Evolutionary conservation across 2,329 filamentous ascomycete genomes (phyloP).

Genomic region (Calonectria multiphialidica): DNA sequence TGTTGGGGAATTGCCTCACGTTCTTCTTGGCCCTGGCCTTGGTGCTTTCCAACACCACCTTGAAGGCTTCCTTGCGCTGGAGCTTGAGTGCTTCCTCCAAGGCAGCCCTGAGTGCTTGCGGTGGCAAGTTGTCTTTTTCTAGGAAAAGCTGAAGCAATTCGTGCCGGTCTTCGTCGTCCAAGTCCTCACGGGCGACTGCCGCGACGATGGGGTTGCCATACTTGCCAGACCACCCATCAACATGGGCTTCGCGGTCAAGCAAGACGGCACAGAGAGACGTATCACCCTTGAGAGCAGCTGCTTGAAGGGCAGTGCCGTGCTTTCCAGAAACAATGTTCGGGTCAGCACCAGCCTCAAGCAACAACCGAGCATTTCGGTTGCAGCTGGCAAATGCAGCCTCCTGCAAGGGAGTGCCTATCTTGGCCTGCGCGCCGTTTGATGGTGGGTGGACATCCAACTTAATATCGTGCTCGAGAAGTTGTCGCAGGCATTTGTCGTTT

Average conservation of each 20-base stretch:
- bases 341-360: slow-evolving; percentile 25
- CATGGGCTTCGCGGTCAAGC: neutral
- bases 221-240: slow-evolving; percentile 17
- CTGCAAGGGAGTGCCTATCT: slow-evolving; percentile 21
- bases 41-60: slow-evolving; percentile 11
- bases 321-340: slow-evolving; percentile 23
- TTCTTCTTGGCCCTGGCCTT: slow-evolving; percentile 16
- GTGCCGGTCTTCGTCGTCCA: slow-evolving; percentile 1
- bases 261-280: slow-evolving; percentile 13
- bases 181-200: slow-evolving; percentile 17
- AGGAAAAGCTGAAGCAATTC: slow-evolving; percentile 21
- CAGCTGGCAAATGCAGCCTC: slow-evolving; percentile 21
- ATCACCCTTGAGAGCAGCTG: slow-evolving; percentile 28
- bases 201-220: slow-evolving; percentile 27
- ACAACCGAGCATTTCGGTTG: slow-evolving; percentile 27
- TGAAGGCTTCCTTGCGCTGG: slow-evolving; percentile 27
- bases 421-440: neutral
- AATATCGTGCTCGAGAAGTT: slow-evolving; percentile 9
- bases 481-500: slow-evolving; percentile 23
- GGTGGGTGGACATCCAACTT: slow-evolving; percentile 15
- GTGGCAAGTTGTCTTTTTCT: slow-evolving; percentile 7
- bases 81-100: slow-evolving; percentile 24
- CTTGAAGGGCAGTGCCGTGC: slow-evolving; percentile 22
- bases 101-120: slow-evolving; percentile 21
- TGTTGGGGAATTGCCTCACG: slow-evolving; percentile 18